Conservation (phyloP, 225 moss, liverwort and hornwort genomes). For the Antitrichia curtipendula region DNA sequence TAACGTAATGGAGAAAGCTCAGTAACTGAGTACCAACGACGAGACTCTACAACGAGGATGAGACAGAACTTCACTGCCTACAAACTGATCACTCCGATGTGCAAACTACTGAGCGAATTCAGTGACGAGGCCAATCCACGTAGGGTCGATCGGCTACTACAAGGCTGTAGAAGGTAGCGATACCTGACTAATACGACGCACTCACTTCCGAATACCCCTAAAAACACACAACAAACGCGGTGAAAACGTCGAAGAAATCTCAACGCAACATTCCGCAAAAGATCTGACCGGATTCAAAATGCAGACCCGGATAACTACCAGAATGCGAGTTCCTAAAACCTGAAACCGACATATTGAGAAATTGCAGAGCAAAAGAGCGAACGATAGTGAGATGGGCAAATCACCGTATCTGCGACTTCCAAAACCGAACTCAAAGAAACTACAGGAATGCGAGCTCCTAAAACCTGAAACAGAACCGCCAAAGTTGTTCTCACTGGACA, state of each 20-base stretch:
- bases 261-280: background rate
- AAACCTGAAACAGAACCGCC: background rate
- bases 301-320: background rate
- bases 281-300: background rate
- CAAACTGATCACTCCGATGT: background rate
- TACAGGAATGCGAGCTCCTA: background rate
- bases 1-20: background rate
- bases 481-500: background rate
- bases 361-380: background rate
- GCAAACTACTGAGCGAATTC: background rate
- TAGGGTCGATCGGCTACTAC: background rate
- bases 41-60: background rate
- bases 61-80: background rate
- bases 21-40: background rate
- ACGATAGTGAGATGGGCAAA: background rate
- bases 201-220: background rate
- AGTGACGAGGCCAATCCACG: background rate
- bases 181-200: background rate
- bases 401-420: background rate
- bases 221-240: background rate
- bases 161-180: background rate
- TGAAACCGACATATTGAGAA: background rate
- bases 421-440: background rate
- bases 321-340: background rate
- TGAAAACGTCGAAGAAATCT: background rate